Base-by-base conservation (phyloP, 2,329 filamentous ascomycete genomes). In the Lecanoromycetidae sp. region DNA sequence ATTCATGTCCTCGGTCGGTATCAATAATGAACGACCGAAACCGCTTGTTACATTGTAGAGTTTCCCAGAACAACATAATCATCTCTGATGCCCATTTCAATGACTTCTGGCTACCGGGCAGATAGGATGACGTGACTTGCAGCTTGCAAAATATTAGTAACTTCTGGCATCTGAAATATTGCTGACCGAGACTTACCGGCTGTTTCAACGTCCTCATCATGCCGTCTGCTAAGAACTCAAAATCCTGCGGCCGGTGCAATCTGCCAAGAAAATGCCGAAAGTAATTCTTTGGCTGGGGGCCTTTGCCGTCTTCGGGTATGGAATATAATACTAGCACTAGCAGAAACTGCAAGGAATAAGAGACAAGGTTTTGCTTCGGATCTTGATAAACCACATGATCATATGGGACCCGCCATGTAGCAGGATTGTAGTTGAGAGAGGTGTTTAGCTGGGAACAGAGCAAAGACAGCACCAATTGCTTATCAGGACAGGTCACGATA, bases 1-100 rank as follows among this genome's bases (percentile, higher is more conserved):
- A 95, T 61, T 98, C 91, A 58, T 95, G 86, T 0, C 85, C 86
- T 45, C 90, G 75, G 60, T 91, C 87, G 0, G 91, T 96, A 57
- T 98, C 91, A 53, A 96, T 90, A 58, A 98, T 91, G 64, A 95
- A 98, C 1, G 87, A 87, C 26, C 91, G 77, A 67, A 98, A 98
- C 50, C 90, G 77, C 66, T 94, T 96, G 67, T 98, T 98, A 73
- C 90, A 95, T 64, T 98, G 91, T 4, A 91, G 79, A 30, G 87
- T 79, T 68, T 98, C 91, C 91, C 91, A 98, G 61, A 96, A 95
- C 2, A 98, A 73, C 76, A 95, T 91, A 46, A 96, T 80, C 69
- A 93, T 93, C 65, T 98, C 91, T 1, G 91, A 88, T 0, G 88
- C 87, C 74, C 90, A 94, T 59, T 85, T 86, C 44, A 86, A 71